These are phyloP conservation scores for Plasmodiophora brassicae DNA, from an alignment of 208 protist genomes.

Conservation along the genomic window DNA sequence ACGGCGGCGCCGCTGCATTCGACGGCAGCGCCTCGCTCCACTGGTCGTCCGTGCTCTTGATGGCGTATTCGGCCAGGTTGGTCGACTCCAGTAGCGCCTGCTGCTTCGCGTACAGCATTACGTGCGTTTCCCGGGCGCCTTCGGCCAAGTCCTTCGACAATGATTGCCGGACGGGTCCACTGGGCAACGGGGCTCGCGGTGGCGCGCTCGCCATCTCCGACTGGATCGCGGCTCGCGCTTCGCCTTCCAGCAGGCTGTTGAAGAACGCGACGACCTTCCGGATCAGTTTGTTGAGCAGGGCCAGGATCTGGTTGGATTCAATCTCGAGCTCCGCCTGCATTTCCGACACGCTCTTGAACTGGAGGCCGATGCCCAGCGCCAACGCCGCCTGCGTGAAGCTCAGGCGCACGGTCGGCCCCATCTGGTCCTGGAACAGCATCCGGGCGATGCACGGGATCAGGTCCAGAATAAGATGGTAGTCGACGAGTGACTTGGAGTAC, in stretches of 20 bases:
- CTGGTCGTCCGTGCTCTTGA: not conserved
- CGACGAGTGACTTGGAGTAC: constrained; percentile 8
- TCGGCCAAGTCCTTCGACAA: not conserved
- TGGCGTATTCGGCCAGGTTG: not conserved
- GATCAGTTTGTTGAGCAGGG: constrained; percentile 29
- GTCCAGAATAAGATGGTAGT: constrained; percentile 41
- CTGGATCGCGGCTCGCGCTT: too few relatives aligned
- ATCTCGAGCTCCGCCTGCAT: not conserved
- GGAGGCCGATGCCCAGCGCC: constrained; percentile 25
- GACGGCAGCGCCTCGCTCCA: not conserved
- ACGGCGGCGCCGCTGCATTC: not conserved
- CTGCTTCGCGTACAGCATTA: not conserved
- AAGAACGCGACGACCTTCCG: not conserved
- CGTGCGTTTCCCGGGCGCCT: not conserved
- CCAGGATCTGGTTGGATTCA: not conserved
- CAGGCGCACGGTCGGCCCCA: not conserved
- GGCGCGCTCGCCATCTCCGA: not conserved
- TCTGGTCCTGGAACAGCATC: constrained; percentile 1
- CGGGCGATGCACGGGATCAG: constrained; percentile 11
- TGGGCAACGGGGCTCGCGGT: not conserved
- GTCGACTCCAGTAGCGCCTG: not conserved
- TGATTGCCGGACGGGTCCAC: not conserved
- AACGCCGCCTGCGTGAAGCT: constrained; percentile 7
- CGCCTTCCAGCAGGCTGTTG: not conserved
- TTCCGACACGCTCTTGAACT: not conserved